These are phyloP conservation scores for Fusarium luffae DNA, from an alignment of 2,329 filamentous ascomycete species.

Conservation along the genomic window DNA sequence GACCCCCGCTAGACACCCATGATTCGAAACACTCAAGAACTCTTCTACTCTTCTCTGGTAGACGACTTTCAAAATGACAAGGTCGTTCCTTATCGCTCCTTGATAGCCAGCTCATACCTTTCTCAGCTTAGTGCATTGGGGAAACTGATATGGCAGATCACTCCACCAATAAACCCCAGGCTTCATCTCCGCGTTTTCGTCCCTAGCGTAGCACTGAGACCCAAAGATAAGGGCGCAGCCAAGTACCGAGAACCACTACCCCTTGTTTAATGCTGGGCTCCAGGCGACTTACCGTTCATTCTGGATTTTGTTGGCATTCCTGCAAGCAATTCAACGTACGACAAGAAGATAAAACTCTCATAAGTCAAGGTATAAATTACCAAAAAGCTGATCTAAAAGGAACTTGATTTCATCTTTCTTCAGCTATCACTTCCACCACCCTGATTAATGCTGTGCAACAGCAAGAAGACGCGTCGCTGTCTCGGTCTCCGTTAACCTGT, in stretches of 20 bases:
- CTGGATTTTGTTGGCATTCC: not conserved
- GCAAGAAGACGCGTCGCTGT: not conserved
- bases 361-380: too few species aligned
- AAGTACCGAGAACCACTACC: not conserved
- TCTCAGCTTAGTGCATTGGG: not conserved
- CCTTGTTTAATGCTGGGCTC: not conserved
- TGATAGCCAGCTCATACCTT: not conserved
- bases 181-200: not conserved
- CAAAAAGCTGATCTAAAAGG: not conserved
- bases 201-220: not conserved
- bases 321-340: not conserved
- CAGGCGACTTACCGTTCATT: not conserved
- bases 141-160: too few species aligned
- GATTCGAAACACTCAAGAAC: too few species aligned
- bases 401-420: not conserved
- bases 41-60: too few species aligned
- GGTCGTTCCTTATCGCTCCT: constrained; percentile 7
- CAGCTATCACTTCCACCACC: not conserved
- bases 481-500: constrained; percentile 6
- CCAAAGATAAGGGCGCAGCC: constrained; percentile 12
- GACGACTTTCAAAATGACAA: not conserved
- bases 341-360: too few species aligned
- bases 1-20: too few species aligned
- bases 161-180: not conserved
- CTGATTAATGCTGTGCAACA: not conserved